phyloP scores from a whole-genome alignment of 169 alveolate species.

The Eimeria necatrix region DNA sequence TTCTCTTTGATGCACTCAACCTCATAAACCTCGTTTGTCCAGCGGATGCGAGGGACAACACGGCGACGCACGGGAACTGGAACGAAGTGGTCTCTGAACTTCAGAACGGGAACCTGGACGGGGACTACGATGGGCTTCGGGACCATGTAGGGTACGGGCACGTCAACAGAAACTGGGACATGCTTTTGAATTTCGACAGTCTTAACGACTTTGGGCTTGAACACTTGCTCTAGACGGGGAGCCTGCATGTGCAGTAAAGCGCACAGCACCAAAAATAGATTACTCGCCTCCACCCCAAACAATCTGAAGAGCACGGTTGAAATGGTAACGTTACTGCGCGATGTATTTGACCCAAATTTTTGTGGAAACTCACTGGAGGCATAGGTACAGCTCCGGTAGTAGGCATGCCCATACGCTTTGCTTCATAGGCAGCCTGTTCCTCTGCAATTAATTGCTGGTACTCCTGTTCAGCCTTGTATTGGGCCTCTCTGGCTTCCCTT shows the following conservation, averaged over 20 bases:
- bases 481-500: constrained; percentile 76
- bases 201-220: constrained; percentile 87
- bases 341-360: background rate
- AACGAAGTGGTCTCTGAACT: constrained; percentile 91
- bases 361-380: constrained; percentile 53
- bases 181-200: constrained; percentile 87
- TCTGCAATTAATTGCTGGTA: constrained; percentile 68
- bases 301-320: too few species aligned
- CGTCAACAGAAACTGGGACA: constrained; percentile 91
- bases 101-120: constrained; percentile 92
- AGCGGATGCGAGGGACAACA: constrained; percentile 89
- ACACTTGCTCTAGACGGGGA: constrained; percentile 86
- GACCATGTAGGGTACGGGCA: constrained; percentile 92
- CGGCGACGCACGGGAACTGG: constrained; percentile 92
- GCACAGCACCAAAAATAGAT: too few species aligned
- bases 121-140: constrained; percentile 93
- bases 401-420: constrained; percentile 70
- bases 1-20: constrained; percentile 91
- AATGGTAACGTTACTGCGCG: too few species aligned
- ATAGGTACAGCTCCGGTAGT: constrained; percentile 14
- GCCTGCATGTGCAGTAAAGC: background rate
- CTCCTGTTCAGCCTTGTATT: constrained; percentile 74
- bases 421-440: constrained; percentile 76
- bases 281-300: too few species aligned
- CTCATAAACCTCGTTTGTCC: constrained; percentile 91